phyloP scores from a whole-genome alignment of 2,329 filamentous ascomycete species.

The Aspergillus ochraceus region DNA sequence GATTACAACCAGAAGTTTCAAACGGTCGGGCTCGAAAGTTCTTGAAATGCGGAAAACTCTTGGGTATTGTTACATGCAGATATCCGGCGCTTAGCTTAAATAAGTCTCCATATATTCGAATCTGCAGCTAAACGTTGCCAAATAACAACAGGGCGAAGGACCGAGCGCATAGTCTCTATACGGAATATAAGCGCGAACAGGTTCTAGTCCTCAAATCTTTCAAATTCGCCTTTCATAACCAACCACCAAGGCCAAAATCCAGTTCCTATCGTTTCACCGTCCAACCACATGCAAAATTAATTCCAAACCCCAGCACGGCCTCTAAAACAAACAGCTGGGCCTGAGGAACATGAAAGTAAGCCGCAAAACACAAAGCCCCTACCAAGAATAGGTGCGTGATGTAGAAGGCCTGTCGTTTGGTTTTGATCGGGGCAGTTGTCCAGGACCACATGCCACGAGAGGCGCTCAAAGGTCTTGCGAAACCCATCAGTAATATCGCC shows the following conservation, averaged over 20 bases:
- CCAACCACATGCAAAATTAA: conserved; percentile 41
- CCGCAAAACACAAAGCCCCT: conserved; percentile 47
- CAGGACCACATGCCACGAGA: conserved; percentile 14
- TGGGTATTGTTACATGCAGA: neutral
- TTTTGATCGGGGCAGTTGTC: conserved; percentile 20
- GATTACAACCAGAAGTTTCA: neutral
- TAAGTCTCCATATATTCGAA: neutral
- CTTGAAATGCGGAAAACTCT: neutral
- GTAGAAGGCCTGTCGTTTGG: conserved; percentile 53
- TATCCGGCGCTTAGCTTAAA: neutral
- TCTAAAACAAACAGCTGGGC: conserved; percentile 56
- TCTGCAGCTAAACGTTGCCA: neutral
- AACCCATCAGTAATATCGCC: conserved; percentile 49
- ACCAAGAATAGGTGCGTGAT: conserved; percentile 56
- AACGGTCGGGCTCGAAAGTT: neutral
- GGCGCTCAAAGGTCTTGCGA: conserved; percentile 45
- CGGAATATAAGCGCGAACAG: neutral
- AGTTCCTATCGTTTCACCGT: conserved; percentile 7
- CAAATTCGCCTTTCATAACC: neutral
- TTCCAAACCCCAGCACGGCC: conserved; percentile 45
- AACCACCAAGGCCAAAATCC: neutral
- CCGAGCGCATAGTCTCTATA: neutral
- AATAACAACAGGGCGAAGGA: neutral
- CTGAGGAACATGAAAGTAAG: conserved; percentile 58
- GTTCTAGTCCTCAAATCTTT: neutral